Conservation (phyloP, 768 basidiomycete genomes). For the Boletus insuetus region DNA sequence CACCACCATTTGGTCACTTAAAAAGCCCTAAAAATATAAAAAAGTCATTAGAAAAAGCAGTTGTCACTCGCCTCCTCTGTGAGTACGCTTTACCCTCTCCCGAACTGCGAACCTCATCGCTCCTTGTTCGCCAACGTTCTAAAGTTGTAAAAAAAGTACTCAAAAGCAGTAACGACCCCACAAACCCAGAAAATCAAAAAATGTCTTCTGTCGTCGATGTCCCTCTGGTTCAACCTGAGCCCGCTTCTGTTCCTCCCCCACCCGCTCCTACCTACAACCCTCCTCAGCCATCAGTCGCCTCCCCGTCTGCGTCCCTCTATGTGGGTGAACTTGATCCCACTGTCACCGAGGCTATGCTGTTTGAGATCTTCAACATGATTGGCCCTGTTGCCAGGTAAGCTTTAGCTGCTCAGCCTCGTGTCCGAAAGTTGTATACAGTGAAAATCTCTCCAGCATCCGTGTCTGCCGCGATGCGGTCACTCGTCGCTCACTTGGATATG, state of each 20-base stretch:
- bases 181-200: conserved; percentile 46
- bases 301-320: conserved; percentile 92
- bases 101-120: conserved; percentile 13
- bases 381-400: conserved; percentile 94
- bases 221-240: conserved; percentile 49
- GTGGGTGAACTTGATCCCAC: conserved; percentile 98
- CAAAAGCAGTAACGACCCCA: conserved; percentile 88
- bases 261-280: conserved; percentile 59
- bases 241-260: conserved; percentile 40
- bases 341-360: conserved; percentile 99
- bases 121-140: conserved; percentile 13
- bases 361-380: conserved; percentile 99
- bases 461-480: conserved; percentile 99
- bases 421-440: neutral
- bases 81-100: conserved; percentile 28
- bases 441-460: conserved; percentile 67
- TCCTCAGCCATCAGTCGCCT: conserved; percentile 47
- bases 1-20: conserved; percentile 68
- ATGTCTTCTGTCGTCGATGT: conserved; percentile 65
- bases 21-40: conserved; percentile 64
- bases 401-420: neutral
- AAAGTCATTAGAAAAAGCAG: conserved; percentile 68
- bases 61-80: conserved; percentile 76
- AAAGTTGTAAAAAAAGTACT: conserved; percentile 70
- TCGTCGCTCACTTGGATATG: conserved; percentile 98